Base-by-base conservation (phyloP, 352 stramenopile species). In the Phytophthora podocarpi region DNA sequence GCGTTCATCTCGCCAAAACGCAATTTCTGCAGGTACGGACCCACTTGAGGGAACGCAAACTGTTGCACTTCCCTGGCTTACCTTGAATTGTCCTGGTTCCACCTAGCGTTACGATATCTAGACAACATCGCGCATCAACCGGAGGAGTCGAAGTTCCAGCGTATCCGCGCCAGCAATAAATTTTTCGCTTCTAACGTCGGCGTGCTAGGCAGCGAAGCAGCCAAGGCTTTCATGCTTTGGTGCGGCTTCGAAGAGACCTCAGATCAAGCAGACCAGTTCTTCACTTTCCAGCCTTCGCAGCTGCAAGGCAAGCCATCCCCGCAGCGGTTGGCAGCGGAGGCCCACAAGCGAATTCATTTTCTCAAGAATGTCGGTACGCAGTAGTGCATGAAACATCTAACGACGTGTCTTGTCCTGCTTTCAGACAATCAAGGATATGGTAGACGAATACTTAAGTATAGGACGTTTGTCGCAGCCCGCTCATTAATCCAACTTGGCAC, bases 101-200 rank as follows among this genome's bases (percentile, higher is more conserved):
- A 42, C 34, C n/a, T 16, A 87, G 74, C 62, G 1, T 54, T 78
- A n/a, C 78, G 80, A 4, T 95, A 93, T 55, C 26, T 95, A 21
- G 71, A 73, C 10, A 93, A 93, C 57, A 79, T 95, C n/a, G 58
- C 63, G 0, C 49, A 45, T 10, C 66, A 85, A 8, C 82, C 84
- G 5, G 35, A 66, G 5, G 82, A 95, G 10, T 20, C 26, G 1
- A 91, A 89, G 26, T 91, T 88, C 56, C 80, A 90, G 41, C 74
- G 76, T 37, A 92, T 95, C 53, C 82, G 80, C 26, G 70, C 70
- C 10, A 85, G 68, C 50, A 95, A 95, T 65, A 82, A 79, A 26
- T 93, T 79, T 36, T 95, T 95, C 31, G 52, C 51, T 8, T 69
- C 71, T 4, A 90, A 75, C 24, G 49, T 95, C 10, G 78, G 63